phyloP scores from a whole-genome alignment of 2,329 filamentous ascomycete genomes.

The Cladophialophora bantiana region DNA sequence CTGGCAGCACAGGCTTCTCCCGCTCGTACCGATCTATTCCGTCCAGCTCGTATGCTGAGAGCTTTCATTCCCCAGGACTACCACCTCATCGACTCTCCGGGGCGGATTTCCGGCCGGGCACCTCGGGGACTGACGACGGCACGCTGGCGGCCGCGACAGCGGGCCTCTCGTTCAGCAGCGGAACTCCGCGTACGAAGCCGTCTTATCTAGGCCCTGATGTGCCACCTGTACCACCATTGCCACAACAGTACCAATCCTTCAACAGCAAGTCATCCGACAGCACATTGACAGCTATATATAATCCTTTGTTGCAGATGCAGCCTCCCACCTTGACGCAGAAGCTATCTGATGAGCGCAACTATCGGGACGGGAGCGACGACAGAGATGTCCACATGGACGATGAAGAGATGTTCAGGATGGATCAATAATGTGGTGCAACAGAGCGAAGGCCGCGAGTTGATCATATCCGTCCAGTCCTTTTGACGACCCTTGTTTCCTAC shows the following conservation, averaged over 20 bases:
- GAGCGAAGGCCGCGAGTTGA: neutral
- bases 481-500: constrained; percentile 22
- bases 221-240: constrained; percentile 86
- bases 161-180: constrained; percentile 88
- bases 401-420: constrained; percentile 97
- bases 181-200: constrained; percentile 74
- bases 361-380: constrained; percentile 72
- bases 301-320: constrained; percentile 52
- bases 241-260: constrained; percentile 55
- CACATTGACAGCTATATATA: constrained; percentile 49
- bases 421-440: constrained; percentile 68
- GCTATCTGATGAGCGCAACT: constrained; percentile 63
- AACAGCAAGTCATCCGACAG: constrained; percentile 41
- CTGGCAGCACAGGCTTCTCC: constrained; percentile 61
- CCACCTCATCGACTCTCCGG: constrained; percentile 74
- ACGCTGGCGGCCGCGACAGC: constrained; percentile 88
- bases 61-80: constrained; percentile 55
- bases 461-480: constrained; percentile 15
- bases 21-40: constrained; percentile 80
- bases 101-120: constrained; percentile 76
- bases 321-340: constrained; percentile 55
- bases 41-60: constrained; percentile 64
- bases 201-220: constrained; percentile 72
- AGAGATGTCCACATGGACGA: constrained; percentile 71
- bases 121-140: constrained; percentile 83